These are phyloP conservation scores for Isabelozyma heimii DNA, from an alignment of 805 yeast genomes.

Conservation along the genomic window DNA sequence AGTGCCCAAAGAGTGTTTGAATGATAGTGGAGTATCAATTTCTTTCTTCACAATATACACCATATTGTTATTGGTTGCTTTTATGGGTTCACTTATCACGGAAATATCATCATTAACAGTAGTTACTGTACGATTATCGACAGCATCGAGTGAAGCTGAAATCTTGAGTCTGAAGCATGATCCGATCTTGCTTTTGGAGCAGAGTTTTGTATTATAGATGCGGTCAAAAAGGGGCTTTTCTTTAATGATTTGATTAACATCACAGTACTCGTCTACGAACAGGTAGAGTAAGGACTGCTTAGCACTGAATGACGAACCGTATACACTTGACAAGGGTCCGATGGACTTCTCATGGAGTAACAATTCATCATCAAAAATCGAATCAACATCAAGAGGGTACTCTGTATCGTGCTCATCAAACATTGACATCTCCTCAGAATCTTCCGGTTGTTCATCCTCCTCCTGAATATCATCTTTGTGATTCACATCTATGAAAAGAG, in stretches of 20 bases:
- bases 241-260: slow-evolving; percentile 14
- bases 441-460: slow-evolving; percentile 9
- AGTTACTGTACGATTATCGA: slow-evolving; percentile 10
- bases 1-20: slow-evolving; percentile 61
- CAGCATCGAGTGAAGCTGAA: slow-evolving; percentile 17
- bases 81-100: slow-evolving; percentile 43
- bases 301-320: slow-evolving; percentile 22
- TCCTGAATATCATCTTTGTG: slow-evolving; percentile 33
- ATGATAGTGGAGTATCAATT: slow-evolving; percentile 58
- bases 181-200: slow-evolving; percentile 58
- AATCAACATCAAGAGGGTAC: no score
- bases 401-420: not conserved
- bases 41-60: slow-evolving; percentile 65
- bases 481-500: slow-evolving; percentile 53
- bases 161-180: slow-evolving; percentile 48
- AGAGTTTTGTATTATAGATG: slow-evolving; percentile 51
- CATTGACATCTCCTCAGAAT: slow-evolving; percentile 7
- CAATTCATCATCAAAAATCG: no score
- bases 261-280: slow-evolving; percentile 49
- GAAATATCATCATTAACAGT: slow-evolving; percentile 56
- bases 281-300: slow-evolving; percentile 55
- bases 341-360: slow-evolving; percentile 7
- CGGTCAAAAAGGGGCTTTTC: slow-evolving; percentile 13
- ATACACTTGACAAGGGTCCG: slow-evolving; percentile 2
- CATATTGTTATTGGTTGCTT: slow-evolving; percentile 56